Evolutionary conservation across 2,329 filamentous ascomycete species (phyloP).

Genomic region (Didymellaceae sp.): DNA sequence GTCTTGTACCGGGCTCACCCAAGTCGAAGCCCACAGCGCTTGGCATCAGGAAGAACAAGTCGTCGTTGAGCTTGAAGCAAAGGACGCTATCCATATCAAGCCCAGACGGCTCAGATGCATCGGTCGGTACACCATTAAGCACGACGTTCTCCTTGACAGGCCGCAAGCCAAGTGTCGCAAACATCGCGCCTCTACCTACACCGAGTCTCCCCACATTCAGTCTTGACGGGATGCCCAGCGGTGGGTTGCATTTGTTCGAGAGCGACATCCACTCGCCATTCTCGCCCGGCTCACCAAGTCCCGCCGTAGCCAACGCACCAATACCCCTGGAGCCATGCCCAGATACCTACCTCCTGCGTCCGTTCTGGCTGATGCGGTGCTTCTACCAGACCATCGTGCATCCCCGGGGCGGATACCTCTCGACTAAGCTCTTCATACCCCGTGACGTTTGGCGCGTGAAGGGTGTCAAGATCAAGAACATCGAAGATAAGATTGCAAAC

Average conservation of each 20-base stretch:
- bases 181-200: conserved; percentile 72
- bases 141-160: conserved; percentile 65
- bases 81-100: conserved; percentile 74
- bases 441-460: conserved; percentile 93
- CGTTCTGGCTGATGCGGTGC: conserved; percentile 97
- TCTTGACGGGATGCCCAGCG: conserved; percentile 62
- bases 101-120: conserved; percentile 67
- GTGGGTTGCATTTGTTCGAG: conserved; percentile 82
- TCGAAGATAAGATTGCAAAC: conserved; percentile 93
- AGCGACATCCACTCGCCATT: conserved; percentile 75
- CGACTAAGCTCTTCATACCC: conserved; percentile 89
- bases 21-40: conserved; percentile 41
- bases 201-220: conserved; percentile 70
- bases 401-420: conserved; percentile 88
- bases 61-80: conserved; percentile 69
- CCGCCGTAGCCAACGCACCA: conserved; percentile 69
- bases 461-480: conserved; percentile 85
- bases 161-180: conserved; percentile 57
- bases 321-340: conserved; percentile 89
- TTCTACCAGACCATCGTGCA: conserved; percentile 92
- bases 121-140: conserved; percentile 76
- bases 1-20: conserved; percentile 44
- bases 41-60: conserved; percentile 58
- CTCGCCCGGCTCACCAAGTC: conserved; percentile 70
- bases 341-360: conserved; percentile 84